These are phyloP conservation scores for Geotrichum candidum DNA, from an alignment of 1,139 yeast species.

Conservation along the genomic window DNA sequence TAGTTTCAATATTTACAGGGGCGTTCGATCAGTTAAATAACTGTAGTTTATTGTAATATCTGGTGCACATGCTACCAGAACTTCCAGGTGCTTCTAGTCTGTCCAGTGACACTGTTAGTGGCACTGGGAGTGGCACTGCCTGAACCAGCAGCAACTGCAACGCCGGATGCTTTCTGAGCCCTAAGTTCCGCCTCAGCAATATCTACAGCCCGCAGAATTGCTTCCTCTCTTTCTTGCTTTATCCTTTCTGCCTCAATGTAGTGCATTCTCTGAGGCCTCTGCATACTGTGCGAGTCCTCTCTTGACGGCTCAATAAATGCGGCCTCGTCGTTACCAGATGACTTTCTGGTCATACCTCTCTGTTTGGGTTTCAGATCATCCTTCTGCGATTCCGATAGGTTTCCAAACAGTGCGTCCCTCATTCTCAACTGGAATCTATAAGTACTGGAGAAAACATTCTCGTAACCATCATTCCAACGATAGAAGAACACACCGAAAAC, in stretches of 20 bases:
- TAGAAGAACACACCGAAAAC: slow-evolving; percentile 57
- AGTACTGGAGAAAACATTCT: slow-evolving; percentile 64
- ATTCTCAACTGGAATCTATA: slow-evolving; percentile 54
- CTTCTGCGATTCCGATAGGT: slow-evolving; percentile 51
- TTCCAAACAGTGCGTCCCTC: slow-evolving; percentile 50
- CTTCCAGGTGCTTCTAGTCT: slow-evolving; percentile 1
- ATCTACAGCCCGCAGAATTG: slow-evolving; percentile 52
- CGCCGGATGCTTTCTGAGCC: neutral
- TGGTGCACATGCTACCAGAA: slow-evolving; percentile 1
- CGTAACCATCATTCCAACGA: slow-evolving; percentile 82
- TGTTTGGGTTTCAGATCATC: slow-evolving; percentile 51
- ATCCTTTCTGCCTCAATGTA: slow-evolving; percentile 69
- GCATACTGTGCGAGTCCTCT: slow-evolving; percentile 43
- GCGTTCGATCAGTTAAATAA: neutral
- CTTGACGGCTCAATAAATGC: slow-evolving; percentile 33
- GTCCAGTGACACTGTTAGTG: neutral
- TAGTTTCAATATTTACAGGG: neutral
- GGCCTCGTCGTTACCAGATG: slow-evolving; percentile 29
- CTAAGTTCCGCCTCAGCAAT: slow-evolving; percentile 32
- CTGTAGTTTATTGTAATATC: neutral
- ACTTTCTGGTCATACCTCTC: slow-evolving; percentile 27
- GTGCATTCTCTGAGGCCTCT: slow-evolving; percentile 67
- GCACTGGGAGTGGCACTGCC: neutral
- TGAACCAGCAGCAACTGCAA: neutral
- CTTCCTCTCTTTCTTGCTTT: slow-evolving; percentile 65